These are phyloP conservation scores for Phytophthora macrochlamydospora DNA, from an alignment of 352 stramenopile genomes.

Conservation along the genomic window DNA sequence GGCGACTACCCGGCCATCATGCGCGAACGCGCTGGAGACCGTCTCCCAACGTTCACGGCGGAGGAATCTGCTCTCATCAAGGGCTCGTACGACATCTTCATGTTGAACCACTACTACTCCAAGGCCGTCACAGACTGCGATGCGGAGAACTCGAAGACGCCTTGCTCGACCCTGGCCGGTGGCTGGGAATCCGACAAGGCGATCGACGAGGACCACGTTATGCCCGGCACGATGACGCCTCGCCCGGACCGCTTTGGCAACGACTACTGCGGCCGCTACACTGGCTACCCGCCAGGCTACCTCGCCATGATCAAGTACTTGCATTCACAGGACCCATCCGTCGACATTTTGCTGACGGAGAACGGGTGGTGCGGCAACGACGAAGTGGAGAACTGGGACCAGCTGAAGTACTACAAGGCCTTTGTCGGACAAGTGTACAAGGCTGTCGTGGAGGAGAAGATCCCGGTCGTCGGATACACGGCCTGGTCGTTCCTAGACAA, in stretches of 20 bases:
- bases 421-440: constrained; percentile 40
- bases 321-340: constrained; percentile 43
- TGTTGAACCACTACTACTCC: constrained; percentile 92
- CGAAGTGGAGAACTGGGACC: constrained; percentile 50
- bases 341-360: constrained; percentile 56
- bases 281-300: constrained; percentile 55
- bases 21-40: constrained; percentile 69
- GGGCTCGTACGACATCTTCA: constrained; percentile 91
- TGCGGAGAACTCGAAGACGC: constrained; percentile 30
- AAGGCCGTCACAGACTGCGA: constrained; percentile 49
- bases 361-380: constrained; percentile 65
- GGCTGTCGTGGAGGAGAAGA: constrained; percentile 35
- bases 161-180: constrained; percentile 31
- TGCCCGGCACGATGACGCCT: constrained; percentile 28
- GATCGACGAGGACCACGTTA: constrained; percentile 47
- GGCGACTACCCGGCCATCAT: constrained; percentile 94
- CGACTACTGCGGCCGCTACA: constrained; percentile 42
- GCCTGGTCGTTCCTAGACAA: constrained; percentile 32
- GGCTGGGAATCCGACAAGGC: constrained; percentile 52
- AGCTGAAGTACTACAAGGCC: constrained; percentile 58
- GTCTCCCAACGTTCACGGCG: constrained; percentile 87
- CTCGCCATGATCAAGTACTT: constrained; percentile 54
- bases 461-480: constrained; percentile 29
- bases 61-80: constrained; percentile 75
- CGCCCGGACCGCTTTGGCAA: constrained; percentile 21